Base-by-base conservation (phyloP, 768 basidiomycete species). In the Lyophyllum semitale region DNA sequence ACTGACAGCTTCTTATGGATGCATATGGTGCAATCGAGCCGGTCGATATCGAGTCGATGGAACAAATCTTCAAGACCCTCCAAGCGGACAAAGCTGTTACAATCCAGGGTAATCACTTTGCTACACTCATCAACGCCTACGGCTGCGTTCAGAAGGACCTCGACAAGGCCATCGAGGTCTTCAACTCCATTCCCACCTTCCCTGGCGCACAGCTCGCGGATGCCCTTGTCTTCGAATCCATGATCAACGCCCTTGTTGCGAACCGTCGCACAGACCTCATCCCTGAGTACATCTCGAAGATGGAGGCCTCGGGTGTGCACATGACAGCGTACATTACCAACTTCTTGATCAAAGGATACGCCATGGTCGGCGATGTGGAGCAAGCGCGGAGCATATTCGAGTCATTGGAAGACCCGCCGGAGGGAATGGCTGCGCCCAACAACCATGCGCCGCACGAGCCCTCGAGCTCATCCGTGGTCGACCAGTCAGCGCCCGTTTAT, bases 241-340 rank as follows among this genome's bases (percentile, higher is more conserved):
- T 98, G 60, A 82, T 98, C 77, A 95, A 91, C 68, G 89, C 90
- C 26, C 74, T 95, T 38, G 85, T 93, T 43, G 87, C 84, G 4
- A 84, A 88, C 67, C 87, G 86, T 32, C 85, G 88, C 15, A 77
- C 88, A 49, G 93, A 95, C 59, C 82, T 95, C 43, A 80, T 95
- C 23, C 85, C 87, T 0, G 62, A 72, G 17, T 94, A 92, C 66
- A 69, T 89, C 32, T 67, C 73, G 29, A 82, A 83, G 54, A 84
- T 98, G 75, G 73, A 71, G 22, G 62, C 71, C 1, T 75, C 80
- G 6, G 84, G 84, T 29, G 84, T 95, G 8, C 89, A 90, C 63
- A 88, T 94, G 84, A 98, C 95, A 2, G 95, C 96, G 6, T 99
- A 99, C 71, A 91, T 98, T 60, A 90, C 89, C 25, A 98, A 98